Base-by-base conservation (phyloP, 352 stramenopile species). In the Pythium myriotylum region DNA sequence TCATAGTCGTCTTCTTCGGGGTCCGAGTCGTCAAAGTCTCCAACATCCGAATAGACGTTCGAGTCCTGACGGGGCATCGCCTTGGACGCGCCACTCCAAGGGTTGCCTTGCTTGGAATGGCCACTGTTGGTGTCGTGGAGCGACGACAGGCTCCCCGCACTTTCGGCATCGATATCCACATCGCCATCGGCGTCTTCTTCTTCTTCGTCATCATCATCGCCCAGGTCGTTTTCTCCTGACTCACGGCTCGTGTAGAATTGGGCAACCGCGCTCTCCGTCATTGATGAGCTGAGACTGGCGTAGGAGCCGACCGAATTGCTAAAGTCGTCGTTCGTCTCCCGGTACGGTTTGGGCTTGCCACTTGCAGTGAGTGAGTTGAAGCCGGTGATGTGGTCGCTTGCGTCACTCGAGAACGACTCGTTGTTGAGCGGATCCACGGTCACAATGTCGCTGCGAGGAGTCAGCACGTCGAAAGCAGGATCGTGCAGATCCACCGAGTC, bases 381-480 rank as follows among this genome's bases (percentile, higher is more conserved):
- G 6, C 57, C 57, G 6, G 37, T 50, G 22, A 65, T 39, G 27
- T 67, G 59, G 45, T 62, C 60, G 37, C 51, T 57, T 0, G 39
- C 20, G 42, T 64, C 57, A 42, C 39, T 64, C 0, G 47, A 59
- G 41, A 59, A 68, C 26, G 52, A 59, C 3, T 35, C 29, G n/a
- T 46, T 51, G 17, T 20, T 50, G 9, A 22, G 26, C 17, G 62
- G 49, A 45, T 70, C 54, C n/a, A 61, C 72, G 6, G 79, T 68
- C 7, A 59, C 68, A 14, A 89, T 89, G 45, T 89, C 76, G 58
- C 76, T 88, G 9, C 62, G 62, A n/a, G 81, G 79, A 12, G 81
- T 88, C n/a, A 91, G 61, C 43, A 88, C 57, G 60, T 89, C 81
- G 12, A 86, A 59, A 20, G 71, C 73, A 23, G 70, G 73, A 52